These are phyloP conservation scores for Suhomyces prunicola DNA, from an alignment of 805 yeast species.

Conservation along the genomic window DNA sequence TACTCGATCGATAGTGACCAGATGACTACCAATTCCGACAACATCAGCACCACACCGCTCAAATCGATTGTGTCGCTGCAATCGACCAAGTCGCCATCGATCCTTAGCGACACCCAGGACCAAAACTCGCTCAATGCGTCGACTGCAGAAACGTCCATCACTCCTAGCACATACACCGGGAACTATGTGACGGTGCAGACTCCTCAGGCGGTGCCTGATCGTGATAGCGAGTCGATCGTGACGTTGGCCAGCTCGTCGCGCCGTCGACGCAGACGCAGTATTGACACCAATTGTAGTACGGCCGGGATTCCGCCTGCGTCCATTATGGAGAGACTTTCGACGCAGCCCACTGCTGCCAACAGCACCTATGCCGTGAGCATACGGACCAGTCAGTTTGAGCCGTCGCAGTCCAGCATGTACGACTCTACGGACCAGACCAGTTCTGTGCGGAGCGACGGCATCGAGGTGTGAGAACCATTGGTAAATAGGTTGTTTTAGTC, in stretches of 20 bases:
- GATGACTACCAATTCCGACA: conserved; percentile 28
- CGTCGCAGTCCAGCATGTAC: conserved; percentile 12
- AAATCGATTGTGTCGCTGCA: conserved; percentile 42
- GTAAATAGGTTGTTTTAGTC: background rate
- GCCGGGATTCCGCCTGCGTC: conserved; percentile 75
- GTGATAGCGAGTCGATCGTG: conserved; percentile 43
- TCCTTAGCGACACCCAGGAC: conserved; percentile 32
- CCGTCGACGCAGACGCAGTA: conserved; percentile 37
- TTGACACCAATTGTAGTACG: conserved; percentile 60
- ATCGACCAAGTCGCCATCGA: conserved; percentile 40
- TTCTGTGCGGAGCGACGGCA: conserved; percentile 7
- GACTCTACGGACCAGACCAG: conserved; percentile 14
- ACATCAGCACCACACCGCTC: conserved; percentile 47
- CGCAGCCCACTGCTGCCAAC: conserved; percentile 29
- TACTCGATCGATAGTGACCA: conserved; percentile 13
- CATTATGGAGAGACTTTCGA: conserved; percentile 52
- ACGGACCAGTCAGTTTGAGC: conserved; percentile 14
- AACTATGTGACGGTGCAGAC: conserved; percentile 6
- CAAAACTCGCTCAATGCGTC: conserved; percentile 36
- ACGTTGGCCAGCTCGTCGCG: conserved; percentile 42
- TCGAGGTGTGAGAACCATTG: background rate
- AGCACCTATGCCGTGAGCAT: conserved; percentile 17
- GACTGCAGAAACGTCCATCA: conserved; percentile 49
- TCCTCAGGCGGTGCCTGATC: conserved; percentile 15
- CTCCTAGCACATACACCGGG: conserved; percentile 35